Conservation (phyloP, 1,284 basidiomycete species). For the Sporisorium reilianum region DNA sequence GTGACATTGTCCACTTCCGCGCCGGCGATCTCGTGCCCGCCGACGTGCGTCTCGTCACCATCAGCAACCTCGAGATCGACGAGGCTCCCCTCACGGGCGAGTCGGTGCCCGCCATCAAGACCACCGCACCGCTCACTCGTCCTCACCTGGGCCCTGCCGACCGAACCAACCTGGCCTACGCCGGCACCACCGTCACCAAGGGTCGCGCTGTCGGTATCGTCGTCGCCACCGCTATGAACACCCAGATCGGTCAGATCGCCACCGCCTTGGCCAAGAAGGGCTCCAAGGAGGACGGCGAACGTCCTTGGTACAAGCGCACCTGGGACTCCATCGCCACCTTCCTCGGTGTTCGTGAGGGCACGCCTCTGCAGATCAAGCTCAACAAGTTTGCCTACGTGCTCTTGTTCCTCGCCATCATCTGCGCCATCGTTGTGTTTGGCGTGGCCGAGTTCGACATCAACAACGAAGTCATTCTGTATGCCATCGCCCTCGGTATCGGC, state of each 20-base stretch:
- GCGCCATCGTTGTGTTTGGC: conserved; percentile 72
- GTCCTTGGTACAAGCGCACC: conserved; percentile 43
- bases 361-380: conserved; percentile 77
- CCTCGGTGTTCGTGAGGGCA: conserved; percentile 72
- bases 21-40: conserved; percentile 61
- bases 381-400: conserved; percentile 77
- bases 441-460: conserved; percentile 71
- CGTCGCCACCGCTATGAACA: conserved; percentile 57
- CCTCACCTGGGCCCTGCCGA: conserved; percentile 55
- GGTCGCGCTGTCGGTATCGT: conserved; percentile 61
- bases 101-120: conserved; percentile 60
- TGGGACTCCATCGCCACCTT: conserved; percentile 58
- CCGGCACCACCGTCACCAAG: conserved; percentile 63
- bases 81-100: conserved; percentile 65
- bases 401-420: conserved; percentile 74
- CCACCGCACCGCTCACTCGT: conserved; percentile 39
- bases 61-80: conserved; percentile 62
- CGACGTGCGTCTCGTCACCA: conserved; percentile 59
- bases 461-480: conserved; percentile 72
- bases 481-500: conserved; percentile 64
- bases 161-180: conserved; percentile 59
- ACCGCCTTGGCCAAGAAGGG: conserved; percentile 51
- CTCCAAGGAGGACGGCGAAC: conserved; percentile 18
- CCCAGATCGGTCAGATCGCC: conserved; percentile 64
- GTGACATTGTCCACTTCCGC: conserved; percentile 73